Evolutionary conservation across 768 basidiomycete genomes (phyloP), one percentile per base, ranked within the genome.

Genomic region (Exidia glandulosa): DNA sequence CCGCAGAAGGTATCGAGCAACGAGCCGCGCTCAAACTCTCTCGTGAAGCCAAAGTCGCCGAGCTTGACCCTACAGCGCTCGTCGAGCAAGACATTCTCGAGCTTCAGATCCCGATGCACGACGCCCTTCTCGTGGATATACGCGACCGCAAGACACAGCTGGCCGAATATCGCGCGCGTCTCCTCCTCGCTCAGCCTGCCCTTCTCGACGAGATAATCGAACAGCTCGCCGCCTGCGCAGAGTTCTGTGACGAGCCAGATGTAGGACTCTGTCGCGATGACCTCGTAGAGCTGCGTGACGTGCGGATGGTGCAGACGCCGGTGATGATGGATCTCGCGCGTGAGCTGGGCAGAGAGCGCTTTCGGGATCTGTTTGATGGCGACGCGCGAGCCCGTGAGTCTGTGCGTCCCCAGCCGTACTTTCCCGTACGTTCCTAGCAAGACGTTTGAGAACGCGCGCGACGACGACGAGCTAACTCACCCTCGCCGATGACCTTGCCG

Each of bases 341-440:
- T 99, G 41, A 99, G 80, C 19, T 88, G 81, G 5, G 94, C 82
- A 32, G 94, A 91, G 79, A 93, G 83, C 60, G 86, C 83, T 73
- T 98, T 98, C 36, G 95, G 92, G 63, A 97, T 95, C 73, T 97
- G 94, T 75, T 99, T 99, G 76, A 99, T 87, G 59, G 95, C 95
- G 65, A 95, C 94, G 57, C 92, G 84, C 50, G 87, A 87, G 6
- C 88, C 88, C 2, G 94, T 94, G 54, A 97, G 78, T 61, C 94
- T 88, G 71, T 99, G 94, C 1, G 88, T 92, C 58, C 94, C 96
- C 70, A 99, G 78, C 57, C 94, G 85, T 32, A 98, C 95, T 69
- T 93, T 94, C 36, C 95, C 95, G 71, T 94, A 98, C 50, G 95
- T 86, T 63, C 94, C 94, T 95, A 66, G 48, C 25, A 31, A 56